Conservation (phyloP, 257 asterid genomes). For the Nicotiana benthamiana region DNA sequence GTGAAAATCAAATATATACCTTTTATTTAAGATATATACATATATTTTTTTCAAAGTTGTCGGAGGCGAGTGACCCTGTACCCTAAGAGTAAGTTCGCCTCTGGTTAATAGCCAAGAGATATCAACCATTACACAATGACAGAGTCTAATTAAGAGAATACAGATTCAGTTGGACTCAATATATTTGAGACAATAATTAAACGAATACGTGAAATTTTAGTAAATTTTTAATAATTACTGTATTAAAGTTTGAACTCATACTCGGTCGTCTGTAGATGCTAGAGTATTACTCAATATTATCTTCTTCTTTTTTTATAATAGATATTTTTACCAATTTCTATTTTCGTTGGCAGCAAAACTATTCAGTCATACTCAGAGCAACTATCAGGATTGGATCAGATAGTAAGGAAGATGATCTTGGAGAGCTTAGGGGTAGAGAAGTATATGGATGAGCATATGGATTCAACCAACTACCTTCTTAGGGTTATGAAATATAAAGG, state of each 20-base stretch:
- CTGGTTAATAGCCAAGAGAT: too few relatives aligned
- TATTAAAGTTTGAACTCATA: background rate
- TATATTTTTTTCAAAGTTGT: too few relatives aligned
- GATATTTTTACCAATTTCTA: background rate
- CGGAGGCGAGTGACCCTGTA: too few relatives aligned
- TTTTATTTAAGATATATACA: too few relatives aligned
- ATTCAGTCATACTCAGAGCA: conserved; percentile 22
- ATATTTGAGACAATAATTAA: background rate
- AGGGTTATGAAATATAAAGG: conserved; percentile 44
- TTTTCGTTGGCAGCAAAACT: conserved; percentile 22
- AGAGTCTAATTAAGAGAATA: too few relatives aligned
- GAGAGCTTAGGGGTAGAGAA: conserved; percentile 38
- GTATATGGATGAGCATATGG: conserved; percentile 44
- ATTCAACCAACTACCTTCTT: conserved; percentile 33
- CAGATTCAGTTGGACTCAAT: background rate
- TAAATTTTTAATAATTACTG: background rate
- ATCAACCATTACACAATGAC: too few relatives aligned
- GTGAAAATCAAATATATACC: too few relatives aligned
- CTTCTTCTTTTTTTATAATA: too few relatives aligned
- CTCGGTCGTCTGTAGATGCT: background rate
- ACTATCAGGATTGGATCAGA: conserved; percentile 34
- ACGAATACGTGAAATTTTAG: background rate
- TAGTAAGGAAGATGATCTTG: conserved; percentile 36
- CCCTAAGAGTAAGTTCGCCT: too few relatives aligned
- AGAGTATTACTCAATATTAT: background rate